Evolutionary conservation across 805 yeast genomes (phyloP), one percentile per base, ranked within the genome.

Genomic region (Torulaspora delbrueckii): DNA sequence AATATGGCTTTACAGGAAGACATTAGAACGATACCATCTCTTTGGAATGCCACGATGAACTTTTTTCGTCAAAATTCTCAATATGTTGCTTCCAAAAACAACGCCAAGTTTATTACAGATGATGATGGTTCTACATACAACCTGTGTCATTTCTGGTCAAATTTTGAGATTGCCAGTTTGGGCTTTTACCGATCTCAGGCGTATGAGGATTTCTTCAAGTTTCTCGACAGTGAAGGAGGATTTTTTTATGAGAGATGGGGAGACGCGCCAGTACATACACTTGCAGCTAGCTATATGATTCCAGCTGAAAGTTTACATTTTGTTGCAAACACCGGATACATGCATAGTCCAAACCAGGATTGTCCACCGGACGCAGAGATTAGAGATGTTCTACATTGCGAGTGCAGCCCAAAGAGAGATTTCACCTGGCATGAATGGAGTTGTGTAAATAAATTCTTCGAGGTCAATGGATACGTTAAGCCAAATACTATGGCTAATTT

Each of bases 161-260:
- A 88, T 68, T 89, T 89, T 57, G 97, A 90, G 64, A 89, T 91
- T 56, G 96, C 96, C 4, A 70, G 85, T 44, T 77, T 89, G 1
- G 87, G 82, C 53, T 63, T 90, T 16, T 90, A 86, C 71, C 71
- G 76, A 32, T 78, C 85, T 16, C 73, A 76, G 4, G 63, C 72
- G 19, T 93, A 91, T 65, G 73, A 78, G 40, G 71, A 71, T 18
- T 90, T 81, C 63, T 87, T 86, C 62, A 67, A 81, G 32, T 76
- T 71, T 54, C 66, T 91, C 37, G 97, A 93, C 43, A 40, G 63
- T 5, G 68, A 79, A 4, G 87, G 90, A 8, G 97, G 98, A 0
- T 90, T 91, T 60, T 89, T 81, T 73, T 75, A 77, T 45, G 96
- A 93, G 63, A 71, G 99, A 59, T 91, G 98, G 98, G 98, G 98